Evolutionary conservation across 1,139 yeast genomes (phyloP).

Genomic region (Suhomyces kunorum): DNA sequence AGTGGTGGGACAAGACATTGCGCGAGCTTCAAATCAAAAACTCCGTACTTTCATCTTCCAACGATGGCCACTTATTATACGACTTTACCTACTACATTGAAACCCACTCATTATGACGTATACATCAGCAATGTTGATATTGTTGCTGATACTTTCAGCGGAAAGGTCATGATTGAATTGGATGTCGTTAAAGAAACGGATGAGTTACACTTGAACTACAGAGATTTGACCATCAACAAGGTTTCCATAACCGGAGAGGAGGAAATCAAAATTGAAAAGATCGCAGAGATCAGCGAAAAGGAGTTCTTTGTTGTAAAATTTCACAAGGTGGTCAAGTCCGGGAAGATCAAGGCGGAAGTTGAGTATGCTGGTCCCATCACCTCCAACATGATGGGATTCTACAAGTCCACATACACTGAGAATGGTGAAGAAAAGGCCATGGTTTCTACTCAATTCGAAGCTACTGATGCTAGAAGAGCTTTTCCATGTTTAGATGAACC

Average conservation of each 20-base stretch:
- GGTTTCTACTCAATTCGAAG: constrained; percentile 87
- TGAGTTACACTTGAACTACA: constrained; percentile 45
- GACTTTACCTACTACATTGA: constrained; percentile 45
- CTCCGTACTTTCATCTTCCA: constrained; percentile 1
- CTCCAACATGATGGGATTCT: constrained; percentile 83
- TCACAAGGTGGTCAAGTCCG: constrained; percentile 12
- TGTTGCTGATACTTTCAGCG: constrained; percentile 36
- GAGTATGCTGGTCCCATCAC: constrained; percentile 52
- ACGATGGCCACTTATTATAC: constrained; percentile 26
- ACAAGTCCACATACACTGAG: constrained; percentile 66
- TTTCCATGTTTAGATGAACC: constrained; percentile 94
- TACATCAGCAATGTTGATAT: constrained; percentile 40
- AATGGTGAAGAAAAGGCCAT: constrained; percentile 64
- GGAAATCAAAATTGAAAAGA: constrained; percentile 15
- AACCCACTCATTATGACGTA: constrained; percentile 48
- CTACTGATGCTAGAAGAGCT: constrained; percentile 87
- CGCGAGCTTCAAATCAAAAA: background rate
- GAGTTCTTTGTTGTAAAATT: constrained; percentile 33
- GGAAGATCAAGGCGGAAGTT: constrained; percentile 32
- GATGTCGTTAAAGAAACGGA: constrained; percentile 32
- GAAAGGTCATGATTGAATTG: constrained; percentile 44
- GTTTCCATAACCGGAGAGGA: constrained; percentile 15
- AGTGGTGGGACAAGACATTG: background rate
- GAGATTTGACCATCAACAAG: constrained; percentile 31
- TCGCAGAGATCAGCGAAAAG: constrained; percentile 26